Evolutionary conservation across 495 filamentous ascomycete species (phyloP).

Genomic region (Parachaetomium inaequale): DNA sequence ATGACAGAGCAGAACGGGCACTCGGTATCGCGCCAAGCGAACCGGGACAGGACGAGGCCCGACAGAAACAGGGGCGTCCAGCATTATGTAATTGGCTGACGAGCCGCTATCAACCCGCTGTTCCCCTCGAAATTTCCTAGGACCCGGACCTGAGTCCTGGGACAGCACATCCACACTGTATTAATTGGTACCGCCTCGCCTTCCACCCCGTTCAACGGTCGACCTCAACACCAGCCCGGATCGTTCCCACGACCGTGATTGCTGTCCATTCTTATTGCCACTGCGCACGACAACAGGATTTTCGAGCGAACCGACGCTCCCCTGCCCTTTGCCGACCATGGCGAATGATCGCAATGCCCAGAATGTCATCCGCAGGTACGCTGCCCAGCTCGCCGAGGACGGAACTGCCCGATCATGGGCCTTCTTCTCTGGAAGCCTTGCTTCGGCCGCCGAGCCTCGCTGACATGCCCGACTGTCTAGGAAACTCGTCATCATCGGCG

Average conservation of each 20-base stretch:
- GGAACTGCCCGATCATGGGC: neutral
- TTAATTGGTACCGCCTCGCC: neutral
- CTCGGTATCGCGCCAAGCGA: slow-evolving; percentile 2
- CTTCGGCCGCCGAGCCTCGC: neutral
- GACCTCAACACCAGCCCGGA: neutral
- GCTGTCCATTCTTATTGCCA: neutral
- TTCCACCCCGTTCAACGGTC: neutral
- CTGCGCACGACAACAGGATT: slow-evolving; percentile 19
- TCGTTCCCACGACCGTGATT: neutral
- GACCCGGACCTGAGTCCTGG: slow-evolving; percentile 6
- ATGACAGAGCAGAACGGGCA: neutral
- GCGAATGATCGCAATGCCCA: slow-evolving; percentile 27
- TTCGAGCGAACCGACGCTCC: slow-evolving; percentile 17
- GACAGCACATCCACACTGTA: slow-evolving; percentile 16
- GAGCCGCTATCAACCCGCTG: slow-evolving; percentile 27
- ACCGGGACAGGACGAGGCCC: neutral
- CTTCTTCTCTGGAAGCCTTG: neutral
- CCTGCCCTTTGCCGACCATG: slow-evolving; percentile 27
- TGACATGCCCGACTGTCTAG: slow-evolving; percentile 43
- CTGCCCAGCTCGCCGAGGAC: neutral
- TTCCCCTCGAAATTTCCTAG: slow-evolving; percentile 34
- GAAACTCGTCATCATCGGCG: slow-evolving; percentile 98
- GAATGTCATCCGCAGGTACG: slow-evolving; percentile 38
- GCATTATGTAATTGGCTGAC: slow-evolving; percentile 24
- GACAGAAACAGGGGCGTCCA: neutral